Percentiles rank a stretch among this genome's conserved stretches.
phyloP scores from a whole-genome alignment of 2,329 filamentous ascomycete genomes.

The Apiospora kogelbergensis region DNA sequence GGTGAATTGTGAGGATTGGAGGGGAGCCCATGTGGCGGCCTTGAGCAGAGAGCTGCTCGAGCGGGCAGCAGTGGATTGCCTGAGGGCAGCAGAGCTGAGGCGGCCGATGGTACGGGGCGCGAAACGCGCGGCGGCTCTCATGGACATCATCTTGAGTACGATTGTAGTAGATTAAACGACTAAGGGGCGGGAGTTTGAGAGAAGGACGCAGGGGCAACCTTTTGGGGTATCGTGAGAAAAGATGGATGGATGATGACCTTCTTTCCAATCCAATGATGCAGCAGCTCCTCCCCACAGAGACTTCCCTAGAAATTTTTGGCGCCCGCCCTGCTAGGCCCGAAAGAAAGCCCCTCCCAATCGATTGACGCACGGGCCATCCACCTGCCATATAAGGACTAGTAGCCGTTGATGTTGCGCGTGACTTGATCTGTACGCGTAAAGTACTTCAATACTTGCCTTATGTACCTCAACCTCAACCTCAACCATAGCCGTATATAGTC shows the following conservation, averaged over 20 bases:
- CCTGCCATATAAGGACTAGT: not conserved
- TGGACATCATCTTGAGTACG: slow-evolving; percentile 62
- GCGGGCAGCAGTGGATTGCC: slow-evolving; percentile 50
- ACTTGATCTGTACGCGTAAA: not conserved
- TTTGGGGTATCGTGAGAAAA: not conserved
- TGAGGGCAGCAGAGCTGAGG: slow-evolving; percentile 50
- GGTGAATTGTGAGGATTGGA: slow-evolving; percentile 38
- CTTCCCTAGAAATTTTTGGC: not conserved
- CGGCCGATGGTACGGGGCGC: slow-evolving; percentile 65
- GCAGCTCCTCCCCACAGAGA: not conserved
- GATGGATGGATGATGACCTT: not conserved
- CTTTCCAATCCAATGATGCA: not conserved
- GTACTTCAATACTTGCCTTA: too few species aligned
- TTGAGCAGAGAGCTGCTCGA: slow-evolving; percentile 48
- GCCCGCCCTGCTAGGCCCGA: not conserved
- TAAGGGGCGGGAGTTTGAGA: not conserved
- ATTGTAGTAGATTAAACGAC: not conserved
- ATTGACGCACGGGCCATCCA: not conserved
- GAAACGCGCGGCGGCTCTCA: slow-evolving; percentile 64
- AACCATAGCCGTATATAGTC: too few species aligned
- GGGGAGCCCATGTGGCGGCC: slow-evolving; percentile 41
- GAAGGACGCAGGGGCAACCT: not conserved
- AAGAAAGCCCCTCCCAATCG: not conserved
- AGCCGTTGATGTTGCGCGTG: not conserved
- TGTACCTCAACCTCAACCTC: too few species aligned